phyloP scores from a whole-genome alignment of 108 stramenopile species.

The Nitzschia sp. region DNA sequence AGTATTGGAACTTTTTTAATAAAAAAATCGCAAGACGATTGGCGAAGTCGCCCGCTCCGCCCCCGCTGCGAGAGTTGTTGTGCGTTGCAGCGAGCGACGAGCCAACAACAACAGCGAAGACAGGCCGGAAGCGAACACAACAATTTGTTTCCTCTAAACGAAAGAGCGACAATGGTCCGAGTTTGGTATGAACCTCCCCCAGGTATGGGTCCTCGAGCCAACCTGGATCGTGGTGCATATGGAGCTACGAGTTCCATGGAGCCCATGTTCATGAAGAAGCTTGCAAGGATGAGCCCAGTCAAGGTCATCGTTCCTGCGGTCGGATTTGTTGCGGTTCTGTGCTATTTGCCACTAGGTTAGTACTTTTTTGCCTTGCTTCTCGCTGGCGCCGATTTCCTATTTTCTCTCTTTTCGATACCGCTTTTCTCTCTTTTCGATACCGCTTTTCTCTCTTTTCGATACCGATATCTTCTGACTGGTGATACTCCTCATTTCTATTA shows the following conservation, averaged over 20 bases:
- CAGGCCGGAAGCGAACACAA: neutral
- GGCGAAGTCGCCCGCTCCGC: no score
- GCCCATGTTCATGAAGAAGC: conserved; percentile 48
- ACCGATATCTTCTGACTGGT: no score
- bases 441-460: neutral
- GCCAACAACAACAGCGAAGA: conserved; percentile 6
- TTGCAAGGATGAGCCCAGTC: conserved; percentile 55
- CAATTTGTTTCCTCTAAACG: neutral
- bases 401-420: neutral
- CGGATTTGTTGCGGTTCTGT: conserved; percentile 38
- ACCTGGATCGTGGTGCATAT: conserved; percentile 78
- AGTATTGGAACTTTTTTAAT: no score
- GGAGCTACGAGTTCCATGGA: conserved; percentile 25
- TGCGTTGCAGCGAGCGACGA: no score
- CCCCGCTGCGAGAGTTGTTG: no score
- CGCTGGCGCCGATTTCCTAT: neutral
- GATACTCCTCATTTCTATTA: no score
- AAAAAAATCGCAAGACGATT: no score
- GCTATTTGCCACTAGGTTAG: conserved; percentile 79
- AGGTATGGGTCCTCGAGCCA: conserved; percentile 69
- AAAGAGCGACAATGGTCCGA: conserved; percentile 52
- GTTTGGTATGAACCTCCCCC: conserved; percentile 87
- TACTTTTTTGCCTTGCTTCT: conserved; percentile 13
- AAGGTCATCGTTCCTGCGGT: conserved; percentile 50
- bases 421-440: no score